Evolutionary conservation across 2,329 filamentous ascomycete genomes (phyloP), one percentile per base, ranked within the genome.

Genomic region (Fonsecaea erecta): DNA sequence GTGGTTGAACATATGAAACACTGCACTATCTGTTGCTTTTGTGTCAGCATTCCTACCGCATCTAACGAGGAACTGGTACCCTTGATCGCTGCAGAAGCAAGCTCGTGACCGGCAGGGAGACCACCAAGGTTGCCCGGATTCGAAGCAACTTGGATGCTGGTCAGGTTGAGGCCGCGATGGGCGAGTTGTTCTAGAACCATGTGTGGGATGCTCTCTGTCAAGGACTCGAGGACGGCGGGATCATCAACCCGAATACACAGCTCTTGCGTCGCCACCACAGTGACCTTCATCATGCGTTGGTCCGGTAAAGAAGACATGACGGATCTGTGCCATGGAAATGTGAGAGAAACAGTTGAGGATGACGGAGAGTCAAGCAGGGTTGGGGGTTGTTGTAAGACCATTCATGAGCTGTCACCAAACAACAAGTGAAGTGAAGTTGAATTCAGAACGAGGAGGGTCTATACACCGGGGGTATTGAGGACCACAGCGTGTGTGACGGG

Each of bases 361-460:
- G 35, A 37, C 1, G 21, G 40, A 46, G 40, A 21, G 18, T 46
- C 40, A 18, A 46, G 40, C 40, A 21, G 12, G n/a, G 40, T 46
- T n/a, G 6, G n/a, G n/a, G n/a, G n/a, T 21, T 6, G 18, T 18
- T 6, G 18, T 21, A 21, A 18, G 40, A n/a, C 8, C 3, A 46
- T 46, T 21, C 18, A 11, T 46, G 5, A 21, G 35, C 5, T 14
- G 40, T 8, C n/a, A 46, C 12, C 35, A 37, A 46, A 46, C 40
- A 46, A 8, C n/a, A 46, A 46, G 40, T 46, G 40, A 46, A 46
- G 40, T 46, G 40, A 46, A 46, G 40, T 46, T 16, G 21, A 46
- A 14, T 37, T 9, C 12, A 37, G 11, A 9, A 12, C 14, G 14
- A 14, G 12, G 35, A 37, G 14, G 12, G 35, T 37, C 16, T 16